Evolutionary conservation across 2,329 filamentous ascomycete genomes (phyloP), one percentile per base, ranked within the genome.

Genomic region (Eurotiales sp.): DNA sequence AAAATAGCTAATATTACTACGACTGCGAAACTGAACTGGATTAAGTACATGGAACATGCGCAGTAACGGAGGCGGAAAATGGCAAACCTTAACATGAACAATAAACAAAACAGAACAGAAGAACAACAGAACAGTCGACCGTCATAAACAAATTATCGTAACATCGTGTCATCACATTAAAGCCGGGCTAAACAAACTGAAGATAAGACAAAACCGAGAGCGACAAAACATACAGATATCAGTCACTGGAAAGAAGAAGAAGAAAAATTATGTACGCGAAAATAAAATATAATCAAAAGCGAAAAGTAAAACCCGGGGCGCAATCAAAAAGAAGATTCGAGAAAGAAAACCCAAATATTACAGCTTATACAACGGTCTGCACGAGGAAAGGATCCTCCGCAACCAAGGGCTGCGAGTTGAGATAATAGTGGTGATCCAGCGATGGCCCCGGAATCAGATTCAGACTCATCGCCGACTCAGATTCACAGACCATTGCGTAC

Each of bases 381-480:
- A 67, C 61, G 57, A 64, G 62, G 63, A 66, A 71, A 52, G 65
- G 62, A 55, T 68, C 66, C 51, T 67, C 69, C 46, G 64, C 58
- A 49, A 59, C 57, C 34, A 66, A 49, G 32, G 64, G 57, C 55
- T 70, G 66, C 23, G 62, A 58, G 42, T 64, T 62, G 23, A 67
- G 52, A 49, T 62, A 68, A 46, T 66, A 65, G 6, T 65, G 59
- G 22, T 56, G 56, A 55, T 66, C 63, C 29, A 66, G 61, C 29
- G 68, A 64, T 32, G 62, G 47, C 54, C 34, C 34, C 12, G 34
- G 34, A 2, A 66, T 64, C 40, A 70, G 51, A 50, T 59, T 60
- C 40, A 70, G 51, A 50, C 58, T 60, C 57, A 67, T 65, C 50
- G 61, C 57, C 6, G 58, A 55, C 14, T 62, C 47, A 32, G 58